phyloP scores from a whole-genome alignment of 352 stramenopile species.

The Saprolegnia parasitica region DNA sequence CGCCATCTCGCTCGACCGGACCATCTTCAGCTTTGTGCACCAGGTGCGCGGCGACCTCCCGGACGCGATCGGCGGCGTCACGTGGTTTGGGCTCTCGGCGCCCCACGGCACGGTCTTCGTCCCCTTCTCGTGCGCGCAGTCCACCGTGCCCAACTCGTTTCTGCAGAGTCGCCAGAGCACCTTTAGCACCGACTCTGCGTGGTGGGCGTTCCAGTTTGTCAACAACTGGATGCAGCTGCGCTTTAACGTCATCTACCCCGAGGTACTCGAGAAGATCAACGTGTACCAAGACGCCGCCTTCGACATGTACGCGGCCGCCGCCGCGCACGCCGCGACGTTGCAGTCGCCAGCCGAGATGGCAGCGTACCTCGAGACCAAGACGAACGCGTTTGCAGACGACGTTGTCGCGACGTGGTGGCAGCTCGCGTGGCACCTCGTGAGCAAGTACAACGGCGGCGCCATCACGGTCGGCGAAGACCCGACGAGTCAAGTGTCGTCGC shows the following conservation, averaged over 20 bases:
- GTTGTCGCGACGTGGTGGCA: constrained; percentile 58
- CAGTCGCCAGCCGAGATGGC: constrained; percentile 29
- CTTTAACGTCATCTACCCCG: constrained; percentile 32
- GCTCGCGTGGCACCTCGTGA: constrained; percentile 58
- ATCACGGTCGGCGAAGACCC: constrained; percentile 13
- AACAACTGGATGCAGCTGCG: constrained; percentile 36
- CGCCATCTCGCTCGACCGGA: constrained; percentile 89
- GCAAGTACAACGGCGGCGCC: constrained; percentile 35
- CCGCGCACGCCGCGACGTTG: background rate
- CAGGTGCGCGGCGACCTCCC: constrained; percentile 34
- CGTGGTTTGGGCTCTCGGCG: constrained; percentile 25
- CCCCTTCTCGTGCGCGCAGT: constrained; percentile 29
- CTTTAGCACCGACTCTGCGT: constrained; percentile 31
- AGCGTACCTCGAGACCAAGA: background rate
- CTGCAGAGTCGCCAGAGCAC: constrained; percentile 21
- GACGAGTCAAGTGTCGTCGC: background rate
- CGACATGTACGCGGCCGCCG: constrained; percentile 12
- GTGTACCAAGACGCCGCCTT: constrained; percentile 14
- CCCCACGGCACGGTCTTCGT: constrained; percentile 28
- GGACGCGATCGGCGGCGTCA: constrained; percentile 22
- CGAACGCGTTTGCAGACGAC: constrained; percentile 26
- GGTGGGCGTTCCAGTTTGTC: constrained; percentile 37
- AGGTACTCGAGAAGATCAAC: constrained; percentile 22
- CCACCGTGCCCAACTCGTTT: constrained; percentile 24
- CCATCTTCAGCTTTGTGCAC: constrained; percentile 78